These are phyloP conservation scores for Eucommia ulmoides DNA, from an alignment of 257 asterid species.

Conservation along the genomic window DNA sequence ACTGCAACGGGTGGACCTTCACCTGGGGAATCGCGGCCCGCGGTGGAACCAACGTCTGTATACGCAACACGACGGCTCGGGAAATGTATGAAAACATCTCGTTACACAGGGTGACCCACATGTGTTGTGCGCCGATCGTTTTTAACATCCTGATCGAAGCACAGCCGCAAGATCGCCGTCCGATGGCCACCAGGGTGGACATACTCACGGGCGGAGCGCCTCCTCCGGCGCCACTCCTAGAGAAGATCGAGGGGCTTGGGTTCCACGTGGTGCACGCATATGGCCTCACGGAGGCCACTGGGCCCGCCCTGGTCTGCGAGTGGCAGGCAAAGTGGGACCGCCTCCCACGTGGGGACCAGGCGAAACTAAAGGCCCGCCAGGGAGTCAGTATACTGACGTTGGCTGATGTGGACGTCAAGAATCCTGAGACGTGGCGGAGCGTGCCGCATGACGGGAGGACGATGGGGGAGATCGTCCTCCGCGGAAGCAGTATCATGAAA, in stretches of 20 bases:
- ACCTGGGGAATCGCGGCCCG: slow-evolving; percentile 8
- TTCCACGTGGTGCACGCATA: slow-evolving; percentile 5
- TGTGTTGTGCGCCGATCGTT: slow-evolving; percentile 11
- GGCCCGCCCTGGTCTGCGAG: slow-evolving; percentile 5
- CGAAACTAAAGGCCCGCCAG: slow-evolving; percentile 8
- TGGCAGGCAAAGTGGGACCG: slow-evolving; percentile 9
- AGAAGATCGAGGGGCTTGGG: slow-evolving; percentile 4
- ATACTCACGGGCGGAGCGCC: slow-evolving; percentile 10
- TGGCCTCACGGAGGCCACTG: slow-evolving; percentile 8
- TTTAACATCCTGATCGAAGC: slow-evolving; percentile 7
- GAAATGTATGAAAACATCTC: slow-evolving; percentile 5
- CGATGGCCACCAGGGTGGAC: neutral
- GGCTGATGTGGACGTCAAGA: slow-evolving; percentile 7
- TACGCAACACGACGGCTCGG: slow-evolving; percentile 1
- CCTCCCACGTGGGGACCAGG: slow-evolving; percentile 4
- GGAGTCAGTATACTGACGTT: slow-evolving; percentile 3
- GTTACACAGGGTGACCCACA: slow-evolving; percentile 6
- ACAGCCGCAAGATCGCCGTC: neutral
- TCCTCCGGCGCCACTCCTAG: slow-evolving; percentile 5
- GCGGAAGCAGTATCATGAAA: slow-evolving; percentile 6
- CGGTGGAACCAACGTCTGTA: slow-evolving; percentile 10
- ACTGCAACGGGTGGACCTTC: slow-evolving; percentile 11
- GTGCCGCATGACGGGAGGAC: neutral
- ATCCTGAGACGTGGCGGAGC: slow-evolving; percentile 1
- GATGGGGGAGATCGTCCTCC: slow-evolving; percentile 7